Evolutionary conservation across 352 stramenopile genomes (phyloP), one percentile per base, ranked within the genome.

Genomic region (Thalassiosira oceanica): DNA sequence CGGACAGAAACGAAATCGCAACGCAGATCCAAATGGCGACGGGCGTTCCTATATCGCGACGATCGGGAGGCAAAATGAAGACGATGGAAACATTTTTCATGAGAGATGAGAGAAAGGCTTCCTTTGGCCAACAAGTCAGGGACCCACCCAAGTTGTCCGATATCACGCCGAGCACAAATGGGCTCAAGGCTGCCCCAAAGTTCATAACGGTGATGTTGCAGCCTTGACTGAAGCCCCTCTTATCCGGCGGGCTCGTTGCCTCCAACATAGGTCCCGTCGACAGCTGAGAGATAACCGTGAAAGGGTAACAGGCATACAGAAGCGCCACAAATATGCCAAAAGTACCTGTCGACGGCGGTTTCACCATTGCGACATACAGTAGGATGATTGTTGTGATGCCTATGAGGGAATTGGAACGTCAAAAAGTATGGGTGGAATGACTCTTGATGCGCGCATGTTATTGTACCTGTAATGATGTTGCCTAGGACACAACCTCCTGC

Each of bases 11-110:
- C 27, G 33, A 62, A 44, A 82, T 52, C 15, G 16, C 65, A 46
- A 78, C 57, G 11, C 72, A 66, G 46, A 66, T 57, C 42, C 45
- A 75, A 67, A 82, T 82, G 16, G 65, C 60, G 23, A 39, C 42
- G 33, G 63, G 65, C n/a, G 72, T 82, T 20, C 20, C 41, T n/a
- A n/a, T n/a, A n/a, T n/a, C n/a, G n/a, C n/a, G n/a, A n/a, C n/a
- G n/a, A n/a, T n/a, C n/a, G n/a, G n/a, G n/a, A n/a, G n/a, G n/a
- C n/a, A n/a, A n/a, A n/a, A n/a, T n/a, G n/a, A n/a, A n/a, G n/a
- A n/a, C n/a, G n/a, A n/a, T n/a, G n/a, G n/a, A n/a, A n/a, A n/a
- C n/a, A n/a, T n/a, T n/a, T n/a, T n/a, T n/a, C n/a, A n/a, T n/a
- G n/a, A n/a, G n/a, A n/a, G n/a, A n/a, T n/a, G n/a, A n/a, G n/a